A percentile compares a stretch with the other conserved stretches of the same genome.
Conservation (phyloP, 345 rosid species). For the Tarenaya hassleriana region DNA sequence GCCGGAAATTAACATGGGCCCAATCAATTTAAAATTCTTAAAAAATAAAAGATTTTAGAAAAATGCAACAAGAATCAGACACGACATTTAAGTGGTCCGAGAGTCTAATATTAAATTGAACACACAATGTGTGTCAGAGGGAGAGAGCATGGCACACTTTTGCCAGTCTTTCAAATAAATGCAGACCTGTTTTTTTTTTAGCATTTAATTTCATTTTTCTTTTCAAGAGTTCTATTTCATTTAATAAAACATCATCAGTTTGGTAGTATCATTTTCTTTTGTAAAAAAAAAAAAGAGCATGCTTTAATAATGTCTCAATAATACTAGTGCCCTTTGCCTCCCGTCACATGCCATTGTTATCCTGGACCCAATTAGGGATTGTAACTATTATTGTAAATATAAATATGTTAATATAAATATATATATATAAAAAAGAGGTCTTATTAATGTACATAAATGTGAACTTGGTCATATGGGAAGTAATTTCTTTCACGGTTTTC, state of each 20-base stretch:
- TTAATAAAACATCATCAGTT: neutral
- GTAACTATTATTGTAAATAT: neutral
- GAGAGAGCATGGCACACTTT: constrained; percentile 29
- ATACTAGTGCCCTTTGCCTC: neutral
- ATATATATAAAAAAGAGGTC: too few relatives aligned
- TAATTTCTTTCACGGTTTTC: too few relatives aligned
- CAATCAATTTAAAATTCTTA: too few relatives aligned
- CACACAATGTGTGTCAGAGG: constrained; percentile 25
- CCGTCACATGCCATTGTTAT: neutral
- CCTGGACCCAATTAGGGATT: neutral
- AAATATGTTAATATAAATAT: too few relatives aligned
- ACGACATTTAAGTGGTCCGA: constrained; percentile 28
- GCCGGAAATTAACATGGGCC: too few relatives aligned
- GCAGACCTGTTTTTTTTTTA: constrained; percentile 12
- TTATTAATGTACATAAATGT: too few relatives aligned
- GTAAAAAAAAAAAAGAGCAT: neutral
- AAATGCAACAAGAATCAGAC: constrained; percentile 19
- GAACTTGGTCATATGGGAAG: too few relatives aligned
- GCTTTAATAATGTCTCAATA: constrained; percentile 15
- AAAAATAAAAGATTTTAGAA: too few relatives aligned
- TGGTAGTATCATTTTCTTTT: neutral
- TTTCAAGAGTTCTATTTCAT: neutral
- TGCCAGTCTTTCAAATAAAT: constrained; percentile 31
- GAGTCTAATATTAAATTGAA: constrained; percentile 23
- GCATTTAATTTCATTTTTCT: constrained; percentile 4